phyloP scores from a whole-genome alignment of 176 grass and related monocot species.

The Paspalum notatum region DNA sequence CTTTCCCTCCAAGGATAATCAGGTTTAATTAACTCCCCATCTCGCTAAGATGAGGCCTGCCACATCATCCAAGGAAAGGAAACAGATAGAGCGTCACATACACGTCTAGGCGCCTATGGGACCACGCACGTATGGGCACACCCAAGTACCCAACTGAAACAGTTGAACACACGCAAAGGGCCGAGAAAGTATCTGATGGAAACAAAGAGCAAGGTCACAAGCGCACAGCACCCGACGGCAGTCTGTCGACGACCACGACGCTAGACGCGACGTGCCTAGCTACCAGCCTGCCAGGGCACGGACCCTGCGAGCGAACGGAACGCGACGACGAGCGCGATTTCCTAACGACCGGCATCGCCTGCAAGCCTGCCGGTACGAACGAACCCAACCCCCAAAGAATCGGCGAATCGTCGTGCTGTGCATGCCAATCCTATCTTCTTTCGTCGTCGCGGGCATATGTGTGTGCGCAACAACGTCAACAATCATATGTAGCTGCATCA shows the following conservation, averaged over 20 bases:
- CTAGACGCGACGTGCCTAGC: conserved; percentile 9
- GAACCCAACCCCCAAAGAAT: too few relatives aligned
- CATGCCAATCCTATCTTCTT: too few relatives aligned
- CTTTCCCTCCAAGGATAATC: neutral
- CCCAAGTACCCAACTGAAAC: neutral
- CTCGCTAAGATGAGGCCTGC: neutral
- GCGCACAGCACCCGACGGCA: neutral
- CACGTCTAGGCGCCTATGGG: neutral
- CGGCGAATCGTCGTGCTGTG: too few relatives aligned
- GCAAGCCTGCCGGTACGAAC: neutral
- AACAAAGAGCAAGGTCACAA: neutral
- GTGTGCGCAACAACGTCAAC: too few relatives aligned
- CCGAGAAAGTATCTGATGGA: neutral
- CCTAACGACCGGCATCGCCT: conserved; percentile 13
- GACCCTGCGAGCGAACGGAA: too few relatives aligned
- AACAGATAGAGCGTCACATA: neutral
- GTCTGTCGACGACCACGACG: neutral
- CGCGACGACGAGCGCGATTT: neutral
- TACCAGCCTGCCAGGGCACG: neutral
- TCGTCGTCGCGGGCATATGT: too few relatives aligned
- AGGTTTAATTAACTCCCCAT: neutral
- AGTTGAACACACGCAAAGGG: neutral
- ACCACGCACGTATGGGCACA: neutral
- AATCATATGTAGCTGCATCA: too few relatives aligned
- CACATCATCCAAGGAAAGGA: neutral